Evolutionary conservation across 306 rosid species (phyloP).

Genomic region (Cyamopsis tetragonoloba): DNA sequence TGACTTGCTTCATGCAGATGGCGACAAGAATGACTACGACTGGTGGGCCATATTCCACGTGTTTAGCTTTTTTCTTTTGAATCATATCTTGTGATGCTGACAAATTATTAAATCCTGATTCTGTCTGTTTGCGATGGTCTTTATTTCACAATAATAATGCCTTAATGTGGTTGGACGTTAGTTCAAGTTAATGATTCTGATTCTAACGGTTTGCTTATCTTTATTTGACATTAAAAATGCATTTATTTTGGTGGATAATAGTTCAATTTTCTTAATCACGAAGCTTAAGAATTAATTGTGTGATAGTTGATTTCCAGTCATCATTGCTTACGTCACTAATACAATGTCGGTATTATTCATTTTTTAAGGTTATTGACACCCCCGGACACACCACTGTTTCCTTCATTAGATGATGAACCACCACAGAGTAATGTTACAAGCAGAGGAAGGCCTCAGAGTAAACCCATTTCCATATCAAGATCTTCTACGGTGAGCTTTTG

Average conservation of each 20-base stretch:
- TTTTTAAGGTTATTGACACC: constrained; percentile 77
- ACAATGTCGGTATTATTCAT: constrained; percentile 7
- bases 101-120: neutral
- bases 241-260: neutral
- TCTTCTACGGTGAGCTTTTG: constrained; percentile 64
- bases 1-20: constrained; percentile 57
- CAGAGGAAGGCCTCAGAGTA: constrained; percentile 81
- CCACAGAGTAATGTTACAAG: constrained; percentile 35
- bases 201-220: neutral
- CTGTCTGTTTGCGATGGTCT: neutral
- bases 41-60: no score
- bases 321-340: constrained; percentile 25
- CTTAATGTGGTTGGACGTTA: neutral
- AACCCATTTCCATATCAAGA: constrained; percentile 86
- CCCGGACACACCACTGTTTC: constrained; percentile 87
- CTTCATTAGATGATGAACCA: constrained; percentile 74
- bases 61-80: constrained; percentile 17
- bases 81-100: neutral
- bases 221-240: neutral
- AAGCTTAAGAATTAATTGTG: neutral
- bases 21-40: constrained; percentile 79
- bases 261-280: neutral
- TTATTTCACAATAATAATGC: neutral
- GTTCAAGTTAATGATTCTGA: neutral
- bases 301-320: neutral